A percentile compares a stretch with the other conserved stretches of the same genome.
Evolutionary conservation across 768 basidiomycete species (phyloP).

Genomic region (Pleurotus cornucopiae): DNA sequence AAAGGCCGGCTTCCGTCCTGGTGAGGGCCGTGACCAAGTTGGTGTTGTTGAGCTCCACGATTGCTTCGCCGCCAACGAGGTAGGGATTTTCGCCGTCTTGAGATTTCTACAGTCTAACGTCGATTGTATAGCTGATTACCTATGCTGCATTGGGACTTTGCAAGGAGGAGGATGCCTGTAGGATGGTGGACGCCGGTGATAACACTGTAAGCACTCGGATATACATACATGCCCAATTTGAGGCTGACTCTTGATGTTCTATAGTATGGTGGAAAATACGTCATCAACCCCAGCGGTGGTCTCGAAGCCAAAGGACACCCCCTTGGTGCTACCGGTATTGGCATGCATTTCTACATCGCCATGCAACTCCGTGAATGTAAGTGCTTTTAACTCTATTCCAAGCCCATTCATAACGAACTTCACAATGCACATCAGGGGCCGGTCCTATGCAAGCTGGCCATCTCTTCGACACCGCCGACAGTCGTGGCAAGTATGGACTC

Average conservation of each 20-base stretch:
- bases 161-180: slow-evolving; percentile 60
- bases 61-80: slow-evolving; percentile 83
- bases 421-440: slow-evolving; percentile 47
- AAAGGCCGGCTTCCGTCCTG: slow-evolving; percentile 64
- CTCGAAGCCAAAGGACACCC: slow-evolving; percentile 90
- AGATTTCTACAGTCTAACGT: background rate
- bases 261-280: slow-evolving; percentile 81
- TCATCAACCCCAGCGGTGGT: slow-evolving; percentile 82
- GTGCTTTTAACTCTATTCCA: slow-evolving; percentile 10
- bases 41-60: slow-evolving; percentile 87
- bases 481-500: slow-evolving; percentile 73
- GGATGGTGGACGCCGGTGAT: slow-evolving; percentile 69
- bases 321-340: slow-evolving; percentile 76
- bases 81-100: slow-evolving; percentile 18
- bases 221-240: background rate
- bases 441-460: slow-evolving; percentile 81
- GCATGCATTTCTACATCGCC: slow-evolving; percentile 85
- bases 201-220: slow-evolving; percentile 57
- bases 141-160: slow-evolving; percentile 81
- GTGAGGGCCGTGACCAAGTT: slow-evolving; percentile 64
- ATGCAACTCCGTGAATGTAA: slow-evolving; percentile 76
- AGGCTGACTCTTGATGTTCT: background rate
- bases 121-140: slow-evolving; percentile 55
- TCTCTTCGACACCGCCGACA: slow-evolving; percentile 57
- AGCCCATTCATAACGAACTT: background rate